Evolutionary conservation across 345 rosid genomes (phyloP), one percentile per base, ranked within the genome.

Genomic region (Turritis glabra): DNA sequence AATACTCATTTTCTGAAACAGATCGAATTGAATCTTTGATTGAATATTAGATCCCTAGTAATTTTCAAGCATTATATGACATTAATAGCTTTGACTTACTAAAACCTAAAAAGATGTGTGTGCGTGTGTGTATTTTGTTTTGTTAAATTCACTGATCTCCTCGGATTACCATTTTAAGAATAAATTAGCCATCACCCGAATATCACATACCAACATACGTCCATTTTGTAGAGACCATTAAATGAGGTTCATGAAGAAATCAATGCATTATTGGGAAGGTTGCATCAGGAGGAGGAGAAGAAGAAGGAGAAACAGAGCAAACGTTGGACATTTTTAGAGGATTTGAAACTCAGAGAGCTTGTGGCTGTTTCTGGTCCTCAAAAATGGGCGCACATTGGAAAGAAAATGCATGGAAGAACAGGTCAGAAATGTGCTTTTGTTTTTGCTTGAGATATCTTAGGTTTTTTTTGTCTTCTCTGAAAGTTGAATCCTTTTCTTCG

Each of bases 321-420:
- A 7, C 52, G 5, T 10, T 75, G 79, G 79, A 75, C 32, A 38
- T 35, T 41, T 19, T 67, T 54, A 3, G 79, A 75, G 32, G 73
- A 75, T 75, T 48, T 15, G 15, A 67, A 75, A 27, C 79, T 75
- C 6, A 50, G 8, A 73, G 93, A 87, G 64, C 95, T 90, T 59
- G 98, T 90, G 19, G 80, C 80, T 26, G 80, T 83, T 54, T 84
- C 72, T 53, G 98, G 98, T 41, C 97, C 98, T 58, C 90, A 82
- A 80, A 89, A 93, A 68, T 93, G 98, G 98, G 87, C 86, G 79
- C 73, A 83, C 82, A 89, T 90, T 61, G 93, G 93, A 41, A 83
- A 85, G 75, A 79, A 89, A 78, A 88, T 93, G 56, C 65, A 79
- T 50, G 97, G 90, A 74, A 87, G 97, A 89, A 86, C 97, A 76